Conservation (phyloP, 257 asterid genomes). For the Plantago elongata region DNA sequence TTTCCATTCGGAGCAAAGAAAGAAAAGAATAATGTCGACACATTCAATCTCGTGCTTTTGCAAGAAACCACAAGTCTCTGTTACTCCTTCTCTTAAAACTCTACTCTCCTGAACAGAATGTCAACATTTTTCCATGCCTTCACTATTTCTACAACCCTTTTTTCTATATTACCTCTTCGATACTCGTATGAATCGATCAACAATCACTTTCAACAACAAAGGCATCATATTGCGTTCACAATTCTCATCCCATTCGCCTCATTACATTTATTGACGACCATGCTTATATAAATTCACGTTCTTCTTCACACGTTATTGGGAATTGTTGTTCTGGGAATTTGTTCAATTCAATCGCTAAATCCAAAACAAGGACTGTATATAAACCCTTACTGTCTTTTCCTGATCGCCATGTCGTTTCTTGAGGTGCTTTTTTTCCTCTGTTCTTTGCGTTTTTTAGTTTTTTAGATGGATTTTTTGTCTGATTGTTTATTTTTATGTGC, state of each 20-base stretch:
- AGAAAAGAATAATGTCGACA: neutral
- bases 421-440: slow-evolving; percentile 38
- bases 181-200: no score
- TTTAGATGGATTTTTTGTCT: slow-evolving; percentile 9
- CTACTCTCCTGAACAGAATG: neutral
- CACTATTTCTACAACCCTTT: no score
- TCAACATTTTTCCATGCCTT: neutral
- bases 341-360: neutral
- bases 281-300: no score
- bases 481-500: slow-evolving; percentile 21
- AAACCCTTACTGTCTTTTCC: slow-evolving; percentile 1
- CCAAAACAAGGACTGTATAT: slow-evolving; percentile 16
- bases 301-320: no score
- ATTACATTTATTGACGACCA: no score
- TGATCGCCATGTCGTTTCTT: slow-evolving; percentile 47
- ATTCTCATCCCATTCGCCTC: no score
- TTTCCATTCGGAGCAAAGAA: neutral
- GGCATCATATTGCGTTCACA: no score
- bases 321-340: no score
- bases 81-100: neutral
- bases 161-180: no score
- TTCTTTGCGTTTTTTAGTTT: slow-evolving; percentile 8
- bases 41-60: neutral
- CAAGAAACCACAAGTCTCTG: no score
- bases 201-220: no score